These are phyloP conservation scores for Dactylella cylindrospora DNA, from an alignment of 2,329 filamentous ascomycete genomes.

Conservation along the genomic window DNA sequence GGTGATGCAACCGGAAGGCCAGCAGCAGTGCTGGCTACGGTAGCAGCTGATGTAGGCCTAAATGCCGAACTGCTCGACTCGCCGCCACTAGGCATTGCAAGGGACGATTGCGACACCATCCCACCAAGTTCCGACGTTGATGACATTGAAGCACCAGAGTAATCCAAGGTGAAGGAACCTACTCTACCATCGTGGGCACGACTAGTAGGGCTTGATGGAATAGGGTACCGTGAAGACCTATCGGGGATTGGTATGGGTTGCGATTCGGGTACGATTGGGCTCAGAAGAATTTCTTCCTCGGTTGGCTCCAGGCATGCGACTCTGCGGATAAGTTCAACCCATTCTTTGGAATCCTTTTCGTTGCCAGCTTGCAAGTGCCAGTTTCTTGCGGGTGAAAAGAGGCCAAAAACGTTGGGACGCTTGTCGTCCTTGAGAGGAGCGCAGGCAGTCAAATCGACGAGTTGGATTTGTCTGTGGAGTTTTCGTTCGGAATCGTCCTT, in stretches of 20 bases:
- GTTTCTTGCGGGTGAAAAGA: slow-evolving; percentile 88
- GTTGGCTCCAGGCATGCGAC: slow-evolving; percentile 85
- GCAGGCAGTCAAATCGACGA: slow-evolving; percentile 88
- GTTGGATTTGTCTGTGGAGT: slow-evolving; percentile 80
- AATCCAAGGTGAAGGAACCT: slow-evolving; percentile 65
- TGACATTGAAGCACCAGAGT: slow-evolving; percentile 60
- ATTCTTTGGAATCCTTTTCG: slow-evolving; percentile 74
- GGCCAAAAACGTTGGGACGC: slow-evolving; percentile 81
- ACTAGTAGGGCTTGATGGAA: slow-evolving; percentile 29
- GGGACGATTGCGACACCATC: slow-evolving; percentile 48
- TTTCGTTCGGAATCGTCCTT: slow-evolving; percentile 87
- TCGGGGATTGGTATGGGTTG: slow-evolving; percentile 36
- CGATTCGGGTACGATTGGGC: slow-evolving; percentile 58
- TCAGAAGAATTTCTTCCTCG: slow-evolving; percentile 75
- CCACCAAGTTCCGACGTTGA: slow-evolving; percentile 48
- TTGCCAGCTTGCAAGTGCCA: slow-evolving; percentile 81
- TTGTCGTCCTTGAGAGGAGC: slow-evolving; percentile 86
- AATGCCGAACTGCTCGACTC: slow-evolving; percentile 19
- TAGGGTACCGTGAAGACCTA: slow-evolving; percentile 11
- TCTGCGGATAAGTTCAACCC: slow-evolving; percentile 77
- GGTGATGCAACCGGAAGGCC: slow-evolving; percentile 38
- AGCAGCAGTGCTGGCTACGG: slow-evolving; percentile 28
- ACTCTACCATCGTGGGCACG: slow-evolving; percentile 53
- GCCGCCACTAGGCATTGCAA: slow-evolving; percentile 37
- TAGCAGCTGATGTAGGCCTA: slow-evolving; percentile 31